Evolutionary conservation across 164 flowering plant species (phyloP).

Genomic region (Kingdonia uniflora): DNA sequence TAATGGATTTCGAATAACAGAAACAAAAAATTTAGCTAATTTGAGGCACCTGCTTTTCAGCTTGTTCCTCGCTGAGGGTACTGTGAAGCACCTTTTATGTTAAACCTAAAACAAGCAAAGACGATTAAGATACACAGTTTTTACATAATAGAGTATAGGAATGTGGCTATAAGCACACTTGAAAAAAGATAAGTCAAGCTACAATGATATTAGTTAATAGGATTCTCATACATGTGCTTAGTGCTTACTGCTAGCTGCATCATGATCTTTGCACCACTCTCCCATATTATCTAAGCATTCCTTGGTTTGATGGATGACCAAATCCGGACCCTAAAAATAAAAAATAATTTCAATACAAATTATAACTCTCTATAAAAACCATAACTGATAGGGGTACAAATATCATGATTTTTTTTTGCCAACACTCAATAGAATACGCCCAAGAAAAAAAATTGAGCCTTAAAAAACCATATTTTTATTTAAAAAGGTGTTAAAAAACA

Average conservation of each 20-base stretch:
- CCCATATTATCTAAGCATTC: constrained; percentile 89
- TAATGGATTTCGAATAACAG: too few species aligned
- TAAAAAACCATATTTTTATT: too few species aligned
- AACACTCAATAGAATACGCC: too few species aligned
- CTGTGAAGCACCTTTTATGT: constrained; percentile 68
- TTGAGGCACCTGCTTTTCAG: constrained; percentile 69
- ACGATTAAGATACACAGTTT: not conserved
- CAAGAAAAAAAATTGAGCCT: too few species aligned
- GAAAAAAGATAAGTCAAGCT: too few species aligned
- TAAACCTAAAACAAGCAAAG: constrained; percentile 42
- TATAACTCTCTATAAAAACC: too few species aligned
- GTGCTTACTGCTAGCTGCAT: constrained; percentile 73
- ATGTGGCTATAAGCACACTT: too few species aligned
- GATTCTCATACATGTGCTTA: too few species aligned
- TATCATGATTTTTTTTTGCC: too few species aligned
- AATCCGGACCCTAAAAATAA: constrained; percentile 72
- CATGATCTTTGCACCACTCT: constrained; percentile 89
- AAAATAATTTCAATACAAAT: not conserved
- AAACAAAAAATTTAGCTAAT: not conserved
- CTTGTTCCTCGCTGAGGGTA: constrained; percentile 58
- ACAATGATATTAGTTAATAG: too few species aligned
- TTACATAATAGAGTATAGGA: not conserved
- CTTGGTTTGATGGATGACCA: constrained; percentile 76
- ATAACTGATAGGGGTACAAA: too few species aligned
- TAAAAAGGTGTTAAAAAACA: too few species aligned